phyloP scores from a whole-genome alignment of 257 asterid genomes.

The Marsdenia floribunda region DNA sequence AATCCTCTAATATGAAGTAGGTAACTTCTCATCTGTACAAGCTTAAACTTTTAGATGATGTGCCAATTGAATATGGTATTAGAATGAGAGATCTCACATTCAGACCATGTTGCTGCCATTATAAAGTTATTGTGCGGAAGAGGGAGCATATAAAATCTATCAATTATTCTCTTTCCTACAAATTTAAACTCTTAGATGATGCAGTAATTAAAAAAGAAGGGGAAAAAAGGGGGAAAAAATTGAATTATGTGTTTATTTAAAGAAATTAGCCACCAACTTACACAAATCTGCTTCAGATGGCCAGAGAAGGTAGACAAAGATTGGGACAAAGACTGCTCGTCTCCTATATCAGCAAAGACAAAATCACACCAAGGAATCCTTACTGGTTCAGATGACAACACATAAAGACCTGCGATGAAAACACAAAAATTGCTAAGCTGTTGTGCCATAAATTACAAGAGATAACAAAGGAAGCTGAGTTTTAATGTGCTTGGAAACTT shows the following conservation, averaged over 20 bases:
- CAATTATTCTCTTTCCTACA: background rate
- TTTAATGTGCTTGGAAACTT: background rate
- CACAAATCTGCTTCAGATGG: conserved; percentile 94
- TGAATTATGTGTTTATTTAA: background rate
- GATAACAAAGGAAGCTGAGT: background rate
- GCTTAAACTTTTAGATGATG: background rate
- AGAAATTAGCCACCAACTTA: conserved; percentile 39
- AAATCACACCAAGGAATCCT: conserved; percentile 94
- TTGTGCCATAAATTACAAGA: background rate
- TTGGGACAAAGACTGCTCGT: conserved; percentile 92
- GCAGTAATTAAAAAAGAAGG: background rate
- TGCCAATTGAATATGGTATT: background rate
- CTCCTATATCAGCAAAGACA: conserved; percentile 98
- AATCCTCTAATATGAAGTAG: background rate
- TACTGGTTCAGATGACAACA: conserved; percentile 86
- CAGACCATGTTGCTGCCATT: background rate
- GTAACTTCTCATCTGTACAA: too few species aligned
- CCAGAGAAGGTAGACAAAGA: conserved; percentile 97
- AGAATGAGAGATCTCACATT: background rate
- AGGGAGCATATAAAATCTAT: too few species aligned
- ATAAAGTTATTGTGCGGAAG: background rate
- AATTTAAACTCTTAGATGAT: background rate
- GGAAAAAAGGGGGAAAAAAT: too few species aligned
- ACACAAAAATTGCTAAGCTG: conserved; percentile 8
- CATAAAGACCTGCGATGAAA: conserved; percentile 69